Conservation (phyloP, 148 eudicot genomes). For the Nepenthes mirabilis region DNA sequence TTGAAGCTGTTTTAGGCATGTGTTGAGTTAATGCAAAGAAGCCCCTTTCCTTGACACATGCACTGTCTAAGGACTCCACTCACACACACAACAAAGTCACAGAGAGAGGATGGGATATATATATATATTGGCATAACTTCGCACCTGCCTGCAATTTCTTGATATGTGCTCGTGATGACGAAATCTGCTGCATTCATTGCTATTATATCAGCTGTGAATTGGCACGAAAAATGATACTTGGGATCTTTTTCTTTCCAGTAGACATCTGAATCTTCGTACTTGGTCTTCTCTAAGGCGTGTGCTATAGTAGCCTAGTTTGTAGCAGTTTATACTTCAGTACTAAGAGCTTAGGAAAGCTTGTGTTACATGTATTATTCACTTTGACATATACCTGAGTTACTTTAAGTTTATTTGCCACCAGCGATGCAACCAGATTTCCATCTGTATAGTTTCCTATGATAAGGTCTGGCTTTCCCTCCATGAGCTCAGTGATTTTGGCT, state of each 20-base stretch:
- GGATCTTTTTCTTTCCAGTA: constrained; percentile 75
- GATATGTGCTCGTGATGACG: constrained; percentile 92
- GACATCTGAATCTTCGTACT: constrained; percentile 91
- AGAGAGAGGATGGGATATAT: neutral
- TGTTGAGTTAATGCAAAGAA: neutral
- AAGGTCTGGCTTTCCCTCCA: constrained; percentile 89
- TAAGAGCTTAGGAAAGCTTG: neutral
- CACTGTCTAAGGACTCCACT: no score
- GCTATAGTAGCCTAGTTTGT: constrained; percentile 73
- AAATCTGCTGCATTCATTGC: constrained; percentile 95
- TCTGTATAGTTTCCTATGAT: constrained; percentile 94
- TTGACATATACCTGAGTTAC: constrained; percentile 50
- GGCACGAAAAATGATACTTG: constrained; percentile 91
- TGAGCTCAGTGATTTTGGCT: constrained; percentile 43
- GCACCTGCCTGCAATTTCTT: constrained; percentile 96
- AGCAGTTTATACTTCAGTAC: neutral
- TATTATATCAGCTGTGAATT: constrained; percentile 81
- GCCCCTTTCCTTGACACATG: no score
- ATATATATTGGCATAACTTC: neutral
- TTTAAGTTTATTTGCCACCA: constrained; percentile 86
- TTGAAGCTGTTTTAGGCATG: no score
- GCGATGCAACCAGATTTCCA: constrained; percentile 86
- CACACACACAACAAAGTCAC: neutral
- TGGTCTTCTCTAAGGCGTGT: constrained; percentile 94
- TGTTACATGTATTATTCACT: neutral